Base-by-base conservation (phyloP, 371 early-diverging fungal species). In the Choanephora cucurbitarum region DNA sequence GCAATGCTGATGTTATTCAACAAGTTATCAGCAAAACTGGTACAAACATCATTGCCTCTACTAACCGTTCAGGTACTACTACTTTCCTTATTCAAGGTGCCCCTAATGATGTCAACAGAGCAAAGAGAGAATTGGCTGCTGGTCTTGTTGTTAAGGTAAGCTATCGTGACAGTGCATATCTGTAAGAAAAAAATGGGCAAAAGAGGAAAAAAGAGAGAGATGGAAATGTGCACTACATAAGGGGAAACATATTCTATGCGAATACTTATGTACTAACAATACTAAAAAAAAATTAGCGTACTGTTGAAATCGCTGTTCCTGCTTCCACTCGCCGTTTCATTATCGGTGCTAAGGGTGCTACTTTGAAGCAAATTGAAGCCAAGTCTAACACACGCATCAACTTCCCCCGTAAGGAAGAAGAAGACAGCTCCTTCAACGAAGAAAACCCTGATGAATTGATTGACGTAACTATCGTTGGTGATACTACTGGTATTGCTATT, bases 31-130 rank as follows among this genome's bases (percentile, higher is more conserved):
- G 75, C 49, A 74, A 81, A 50, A 87, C 88, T 5, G 81, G 83
- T 39, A 92, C 94, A n/a, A 79, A 82, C 21, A 94, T 96, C 58
- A 94, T 96, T 52, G 83, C 90, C 19, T 92, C 94, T 40, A 88
- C 89, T 47, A 88, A 91, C 75, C 79, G 82, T 32, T 81, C 82
- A 44, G 85, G 88, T 21, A 87, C 88, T n/a, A 83, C 90, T 34
- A 93, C 93, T 28, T 91, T 92, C 58, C 67, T 94, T 41, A 86
- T 97, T 70, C 86, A 86, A 65, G 96, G 97, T 49, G 80, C 84
- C 39, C 74, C 87, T 19, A 86, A 87, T 28, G 84, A 82, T 47
- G 92, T 95, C 13, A 83, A 86, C 54, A 82, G 78, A 56, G 93
- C 96, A 14, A 91, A 89, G 62, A 86, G 89, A 39, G 92, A 92